Evolutionary conservation across 2,329 filamentous ascomycete genomes (phyloP), one percentile per base, ranked within the genome.

Genomic region (Phyllosticta citribraziliensis): DNA sequence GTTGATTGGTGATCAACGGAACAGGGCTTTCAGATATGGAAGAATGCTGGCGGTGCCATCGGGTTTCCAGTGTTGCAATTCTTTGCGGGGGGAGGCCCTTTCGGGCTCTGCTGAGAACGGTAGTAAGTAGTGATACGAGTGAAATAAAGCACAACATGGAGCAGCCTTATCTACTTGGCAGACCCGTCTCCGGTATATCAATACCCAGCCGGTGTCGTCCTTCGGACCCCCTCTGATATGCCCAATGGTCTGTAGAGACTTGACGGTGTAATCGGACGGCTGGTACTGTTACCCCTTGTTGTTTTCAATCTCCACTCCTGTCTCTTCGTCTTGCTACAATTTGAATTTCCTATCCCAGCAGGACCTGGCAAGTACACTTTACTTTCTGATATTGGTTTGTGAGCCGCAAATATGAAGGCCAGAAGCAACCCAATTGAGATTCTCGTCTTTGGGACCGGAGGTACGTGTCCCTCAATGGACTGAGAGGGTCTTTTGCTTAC

Each of bases 381-480:
- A n/a, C 40, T 47, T 47, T 47, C 40, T 47, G 14, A 47, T n/a
- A 17, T 47, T 47, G 19, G 35, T 3, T 20, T 11, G 4, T 27
- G 5, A 50, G 17, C 33, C 24, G 58, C 19, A 19, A 61, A 54
- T 47, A 61, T 61, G 59, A 53, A 50, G 47, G 5, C 24, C 40
- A 53, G 6, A 55, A 58, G 22, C 60, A 47, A 19, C 40, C 40
- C 60, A 8, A 51, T 62, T 12, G 56, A 62, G 5, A 62, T 62
- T 24, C 33, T 62, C 22, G 57, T 62, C 25, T 62, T 62, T 14
- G 60, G 60, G 12, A 62, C 60, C 11, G 60, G 60, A 51, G 60
- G 60, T 62, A 22, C 47, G 59, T n/a, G 22, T n/a, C 19, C 8
- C 4, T 8, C 50, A 19, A 5, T 8, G 6, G 14, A 47, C n/a